These are phyloP conservation scores for Zygosaccharomyces pseudobailii DNA, from an alignment of 1,139 yeast genomes.

Conservation along the genomic window DNA sequence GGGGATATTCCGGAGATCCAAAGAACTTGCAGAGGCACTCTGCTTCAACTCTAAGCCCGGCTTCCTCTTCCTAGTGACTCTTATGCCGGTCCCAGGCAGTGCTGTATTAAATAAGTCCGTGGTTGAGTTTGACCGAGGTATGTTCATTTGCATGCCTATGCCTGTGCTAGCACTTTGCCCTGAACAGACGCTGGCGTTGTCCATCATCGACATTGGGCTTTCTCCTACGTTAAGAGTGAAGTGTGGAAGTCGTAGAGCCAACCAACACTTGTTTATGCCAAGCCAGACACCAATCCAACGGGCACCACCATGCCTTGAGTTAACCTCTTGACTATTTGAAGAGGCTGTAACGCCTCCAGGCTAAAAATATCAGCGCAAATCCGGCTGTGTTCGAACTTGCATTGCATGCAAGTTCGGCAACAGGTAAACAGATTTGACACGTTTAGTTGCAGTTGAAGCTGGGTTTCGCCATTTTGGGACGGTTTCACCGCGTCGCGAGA, in stretches of 20 bases:
- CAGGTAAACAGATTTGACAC: neutral
- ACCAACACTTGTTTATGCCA: conserved; percentile 1
- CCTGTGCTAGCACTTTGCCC: neutral
- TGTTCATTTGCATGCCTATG: conserved; percentile 5
- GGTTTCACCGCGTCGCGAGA: conserved; percentile 5
- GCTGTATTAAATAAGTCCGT: conserved; percentile 20
- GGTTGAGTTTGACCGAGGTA: conserved; percentile 22
- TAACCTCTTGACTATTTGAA: neutral
- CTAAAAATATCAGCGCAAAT: neutral
- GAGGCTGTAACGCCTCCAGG: neutral
- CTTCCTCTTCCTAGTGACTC: conserved; percentile 5
- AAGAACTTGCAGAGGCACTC: neutral
- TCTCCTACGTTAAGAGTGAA: neutral
- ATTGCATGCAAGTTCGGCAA: neutral
- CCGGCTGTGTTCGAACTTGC: conserved; percentile 1
- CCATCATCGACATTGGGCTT: neutral
- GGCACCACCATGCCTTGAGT: neutral
- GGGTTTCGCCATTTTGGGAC: conserved; percentile 3
- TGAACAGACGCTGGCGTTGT: neutral
- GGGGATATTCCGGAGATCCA: neutral
- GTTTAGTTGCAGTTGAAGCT: neutral
- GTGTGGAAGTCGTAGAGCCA: neutral
- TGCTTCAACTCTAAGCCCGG: neutral
- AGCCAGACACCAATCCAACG: neutral
- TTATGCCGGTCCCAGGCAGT: conserved; percentile 1